Conservation (phyloP, 805 yeast species). For the Starmerella tilneyi region DNA sequence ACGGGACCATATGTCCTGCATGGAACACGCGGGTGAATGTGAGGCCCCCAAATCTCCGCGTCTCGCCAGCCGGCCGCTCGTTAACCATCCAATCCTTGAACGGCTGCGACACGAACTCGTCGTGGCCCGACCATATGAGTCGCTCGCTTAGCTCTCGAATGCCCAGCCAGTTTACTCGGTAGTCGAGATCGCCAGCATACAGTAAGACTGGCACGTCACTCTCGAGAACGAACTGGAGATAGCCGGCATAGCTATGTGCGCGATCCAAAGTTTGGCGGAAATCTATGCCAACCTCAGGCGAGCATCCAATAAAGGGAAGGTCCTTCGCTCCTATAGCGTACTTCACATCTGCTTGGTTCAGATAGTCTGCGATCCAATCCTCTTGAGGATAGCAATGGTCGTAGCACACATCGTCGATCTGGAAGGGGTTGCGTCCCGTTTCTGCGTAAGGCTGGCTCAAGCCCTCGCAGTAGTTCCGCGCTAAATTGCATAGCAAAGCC, state of each 20-base stretch:
- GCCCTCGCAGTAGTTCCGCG: constrained; percentile 64
- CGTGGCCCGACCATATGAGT: constrained; percentile 54
- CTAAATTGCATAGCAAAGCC: constrained; percentile 82
- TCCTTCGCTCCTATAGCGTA: constrained; percentile 80
- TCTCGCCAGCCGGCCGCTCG: constrained; percentile 48
- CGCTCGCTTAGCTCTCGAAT: constrained; percentile 71
- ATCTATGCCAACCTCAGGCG: constrained; percentile 64
- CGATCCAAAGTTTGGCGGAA: constrained; percentile 85
- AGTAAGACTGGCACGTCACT: constrained; percentile 68
- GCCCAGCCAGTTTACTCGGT: constrained; percentile 92
- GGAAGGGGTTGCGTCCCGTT: constrained; percentile 89
- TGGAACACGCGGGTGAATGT: constrained; percentile 74
- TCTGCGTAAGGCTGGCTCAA: constrained; percentile 68
- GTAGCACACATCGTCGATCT: constrained; percentile 66
- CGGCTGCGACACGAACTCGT: constrained; percentile 40
- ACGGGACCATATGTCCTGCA: constrained; percentile 95
- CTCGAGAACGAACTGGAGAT: constrained; percentile 60
- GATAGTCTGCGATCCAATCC: constrained; percentile 62
- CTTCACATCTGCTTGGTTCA: constrained; percentile 66
- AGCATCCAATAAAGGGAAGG: constrained; percentile 49
- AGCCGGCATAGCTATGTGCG: constrained; percentile 75
- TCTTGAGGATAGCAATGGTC: constrained; percentile 58
- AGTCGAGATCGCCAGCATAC: constrained; percentile 93
- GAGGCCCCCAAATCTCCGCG: constrained; percentile 56
- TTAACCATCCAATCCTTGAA: constrained; percentile 32